Percentiles rank a stretch among this genome's conserved stretches.
These are phyloP conservation scores for Penicillium flavigenum DNA, from an alignment of 495 filamentous ascomycete species.

Conservation along the genomic window DNA sequence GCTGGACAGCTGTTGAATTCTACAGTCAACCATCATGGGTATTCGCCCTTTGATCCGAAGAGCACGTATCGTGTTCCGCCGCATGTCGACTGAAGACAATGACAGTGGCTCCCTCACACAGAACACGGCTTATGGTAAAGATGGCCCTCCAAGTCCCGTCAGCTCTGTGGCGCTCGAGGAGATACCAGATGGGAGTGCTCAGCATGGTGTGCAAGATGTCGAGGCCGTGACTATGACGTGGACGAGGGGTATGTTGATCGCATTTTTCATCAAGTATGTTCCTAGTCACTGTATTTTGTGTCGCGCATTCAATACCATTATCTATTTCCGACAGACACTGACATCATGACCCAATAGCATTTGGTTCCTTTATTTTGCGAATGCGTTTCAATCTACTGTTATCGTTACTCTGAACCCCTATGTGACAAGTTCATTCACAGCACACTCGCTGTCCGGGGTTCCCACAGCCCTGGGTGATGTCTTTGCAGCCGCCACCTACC, in stretches of 20 bases:
- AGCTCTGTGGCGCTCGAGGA: not conserved
- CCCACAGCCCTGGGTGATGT: conserved; percentile 32
- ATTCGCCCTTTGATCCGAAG: conserved; percentile 2
- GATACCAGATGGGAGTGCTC: not conserved
- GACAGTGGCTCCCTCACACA: not conserved
- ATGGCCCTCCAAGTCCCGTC: not conserved
- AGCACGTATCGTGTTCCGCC: not conserved
- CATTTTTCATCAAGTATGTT: conserved; percentile 7
- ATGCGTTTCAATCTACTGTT: conserved; percentile 24
- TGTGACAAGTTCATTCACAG: conserved; percentile 27
- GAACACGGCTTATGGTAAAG: not conserved
- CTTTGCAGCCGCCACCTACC: conserved; percentile 58
- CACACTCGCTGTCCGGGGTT: conserved; percentile 31
- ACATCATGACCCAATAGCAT: not conserved
- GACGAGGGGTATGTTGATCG: not conserved
- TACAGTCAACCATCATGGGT: not conserved
- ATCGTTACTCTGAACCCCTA: conserved; percentile 22
- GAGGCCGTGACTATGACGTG: not conserved
- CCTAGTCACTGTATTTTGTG: too few relatives aligned
- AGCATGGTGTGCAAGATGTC: conserved; percentile 4
- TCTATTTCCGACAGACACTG: not conserved
- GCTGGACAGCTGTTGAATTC: not conserved
- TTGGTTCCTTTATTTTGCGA: conserved; percentile 21
- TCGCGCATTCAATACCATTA: too few relatives aligned
- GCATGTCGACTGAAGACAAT: not conserved